phyloP scores from a whole-genome alignment of 179 eudicot genomes.

The Amaranthus tricolor region DNA sequence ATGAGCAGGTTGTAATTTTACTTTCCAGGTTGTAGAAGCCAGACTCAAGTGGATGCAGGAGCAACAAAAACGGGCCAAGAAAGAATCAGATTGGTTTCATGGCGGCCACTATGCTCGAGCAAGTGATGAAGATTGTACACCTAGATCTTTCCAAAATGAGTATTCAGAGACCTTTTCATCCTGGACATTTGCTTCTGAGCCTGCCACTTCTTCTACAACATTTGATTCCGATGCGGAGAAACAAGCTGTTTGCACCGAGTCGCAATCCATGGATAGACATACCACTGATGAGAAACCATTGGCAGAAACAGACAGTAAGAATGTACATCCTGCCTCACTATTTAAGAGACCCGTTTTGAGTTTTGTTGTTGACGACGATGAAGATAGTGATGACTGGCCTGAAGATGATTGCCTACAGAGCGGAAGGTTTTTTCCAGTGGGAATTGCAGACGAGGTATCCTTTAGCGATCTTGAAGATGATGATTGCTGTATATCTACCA shows the following conservation, averaged over 20 bases:
- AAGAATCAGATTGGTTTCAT: slow-evolving; percentile 40
- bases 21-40: slow-evolving; percentile 57
- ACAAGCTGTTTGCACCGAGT: slow-evolving; percentile 37
- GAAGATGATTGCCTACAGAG: slow-evolving; percentile 56
- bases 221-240: slow-evolving; percentile 52
- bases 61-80: slow-evolving; percentile 64
- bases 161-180: slow-evolving; percentile 30
- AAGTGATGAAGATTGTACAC: slow-evolving; percentile 39
- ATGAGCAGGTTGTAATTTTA: slow-evolving; percentile 9
- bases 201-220: slow-evolving; percentile 34
- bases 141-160: slow-evolving; percentile 32
- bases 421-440: slow-evolving; percentile 33
- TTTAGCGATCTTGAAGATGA: slow-evolving; percentile 95
- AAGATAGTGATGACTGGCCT: slow-evolving; percentile 74
- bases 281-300: slow-evolving; percentile 46
- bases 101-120: slow-evolving; percentile 32
- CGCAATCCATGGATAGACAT: slow-evolving; percentile 47
- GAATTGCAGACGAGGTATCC: slow-evolving; percentile 72
- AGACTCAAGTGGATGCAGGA: slow-evolving; percentile 86
- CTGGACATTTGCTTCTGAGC: slow-evolving; percentile 41
- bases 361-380: slow-evolving; percentile 53
- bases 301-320: slow-evolving; percentile 25
- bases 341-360: slow-evolving; percentile 31
- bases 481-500: slow-evolving; percentile 54
- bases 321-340: slow-evolving; percentile 29